Percentiles rank a stretch among this genome's conserved stretches.
phyloP scores from a whole-genome alignment of 768 basidiomycete species.

The Suillus ampliporus region DNA sequence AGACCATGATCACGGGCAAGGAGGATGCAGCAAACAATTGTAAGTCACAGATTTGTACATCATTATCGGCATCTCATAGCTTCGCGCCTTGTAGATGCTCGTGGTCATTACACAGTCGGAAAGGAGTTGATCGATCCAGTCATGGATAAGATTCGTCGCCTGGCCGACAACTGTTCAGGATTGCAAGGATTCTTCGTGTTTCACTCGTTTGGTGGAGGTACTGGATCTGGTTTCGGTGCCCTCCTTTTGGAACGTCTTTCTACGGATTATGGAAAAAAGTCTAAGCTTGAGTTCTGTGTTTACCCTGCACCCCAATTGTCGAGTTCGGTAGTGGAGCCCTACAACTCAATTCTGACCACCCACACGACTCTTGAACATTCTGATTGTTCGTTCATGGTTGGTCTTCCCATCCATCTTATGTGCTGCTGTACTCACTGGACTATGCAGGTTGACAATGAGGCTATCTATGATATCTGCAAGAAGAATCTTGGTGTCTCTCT shows the following conservation, averaged over 20 bases:
- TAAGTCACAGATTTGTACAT: conserved; percentile 44
- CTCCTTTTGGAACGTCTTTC: conserved; percentile 96
- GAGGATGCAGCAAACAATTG: conserved; percentile 99
- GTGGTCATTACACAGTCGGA: conserved; percentile 98
- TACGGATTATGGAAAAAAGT: conserved; percentile 99
- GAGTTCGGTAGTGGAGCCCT: conserved; percentile 97
- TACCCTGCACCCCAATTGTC: conserved; percentile 95
- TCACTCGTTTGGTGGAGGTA: conserved; percentile 99
- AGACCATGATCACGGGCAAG: conserved; percentile 96
- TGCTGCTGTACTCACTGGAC: conserved; percentile 16
- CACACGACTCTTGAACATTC: conserved; percentile 99
- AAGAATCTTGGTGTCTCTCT: conserved; percentile 83
- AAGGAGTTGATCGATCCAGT: conserved; percentile 98
- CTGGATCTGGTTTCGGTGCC: conserved; percentile 98
- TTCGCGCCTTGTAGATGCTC: conserved; percentile 69
- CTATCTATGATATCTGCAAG: conserved; percentile 99
- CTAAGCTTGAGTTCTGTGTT: conserved; percentile 97
- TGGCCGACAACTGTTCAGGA: conserved; percentile 97
- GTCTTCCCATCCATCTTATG: background rate
- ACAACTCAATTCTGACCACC: conserved; percentile 97
- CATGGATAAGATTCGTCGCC: conserved; percentile 95
- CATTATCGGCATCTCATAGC: conserved; percentile 16
- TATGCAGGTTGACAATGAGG: conserved; percentile 93
- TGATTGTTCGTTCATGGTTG: conserved; percentile 99
- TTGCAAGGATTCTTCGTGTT: conserved; percentile 99